Conservation (phyloP, 75 land plant species). For the Pinus taeda region DNA sequence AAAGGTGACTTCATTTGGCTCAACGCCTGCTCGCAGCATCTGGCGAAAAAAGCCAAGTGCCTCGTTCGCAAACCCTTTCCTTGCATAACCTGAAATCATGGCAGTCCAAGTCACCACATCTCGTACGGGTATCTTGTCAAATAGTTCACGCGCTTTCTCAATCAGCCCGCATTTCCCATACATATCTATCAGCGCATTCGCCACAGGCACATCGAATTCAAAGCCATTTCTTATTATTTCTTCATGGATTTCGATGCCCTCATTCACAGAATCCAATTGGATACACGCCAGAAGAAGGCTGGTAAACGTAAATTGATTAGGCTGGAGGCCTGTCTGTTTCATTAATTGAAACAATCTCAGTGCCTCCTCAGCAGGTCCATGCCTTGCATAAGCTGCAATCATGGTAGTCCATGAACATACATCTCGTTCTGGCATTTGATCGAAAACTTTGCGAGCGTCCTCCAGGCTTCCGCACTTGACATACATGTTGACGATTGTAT, state of each 20-base stretch:
- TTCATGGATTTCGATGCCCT: slow-evolving; percentile 21
- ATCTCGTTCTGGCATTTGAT: slow-evolving; percentile 29
- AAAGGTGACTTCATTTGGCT: slow-evolving; percentile 49
- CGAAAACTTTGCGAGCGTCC: slow-evolving; percentile 33
- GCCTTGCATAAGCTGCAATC: slow-evolving; percentile 29
- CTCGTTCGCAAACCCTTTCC: slow-evolving; percentile 13
- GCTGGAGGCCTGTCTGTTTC: slow-evolving; percentile 16
- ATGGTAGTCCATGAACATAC: slow-evolving; percentile 45
- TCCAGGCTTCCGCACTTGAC: slow-evolving; percentile 15
- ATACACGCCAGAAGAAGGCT: slow-evolving; percentile 25
- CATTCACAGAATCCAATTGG: too few species aligned
- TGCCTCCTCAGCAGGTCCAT: slow-evolving; percentile 21
- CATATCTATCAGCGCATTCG: slow-evolving; percentile 51
- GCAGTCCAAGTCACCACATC: slow-evolving; percentile 9
- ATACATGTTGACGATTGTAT: slow-evolving; percentile 9
- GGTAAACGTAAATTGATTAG: slow-evolving; percentile 38
- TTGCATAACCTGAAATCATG: slow-evolving; percentile 47
- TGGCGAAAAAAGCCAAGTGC: slow-evolving; percentile 31
- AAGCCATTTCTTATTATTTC: slow-evolving; percentile 20
- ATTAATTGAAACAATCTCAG: slow-evolving; percentile 21
- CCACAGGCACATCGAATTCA: slow-evolving; percentile 22
- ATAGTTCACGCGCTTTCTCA: slow-evolving; percentile 15
- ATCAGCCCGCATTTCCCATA: slow-evolving; percentile 57
- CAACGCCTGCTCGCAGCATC: slow-evolving; percentile 37
- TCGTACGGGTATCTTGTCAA: slow-evolving; percentile 27